Conservation (phyloP, 768 basidiomycete genomes). For the Lentinula detonsa region DNA sequence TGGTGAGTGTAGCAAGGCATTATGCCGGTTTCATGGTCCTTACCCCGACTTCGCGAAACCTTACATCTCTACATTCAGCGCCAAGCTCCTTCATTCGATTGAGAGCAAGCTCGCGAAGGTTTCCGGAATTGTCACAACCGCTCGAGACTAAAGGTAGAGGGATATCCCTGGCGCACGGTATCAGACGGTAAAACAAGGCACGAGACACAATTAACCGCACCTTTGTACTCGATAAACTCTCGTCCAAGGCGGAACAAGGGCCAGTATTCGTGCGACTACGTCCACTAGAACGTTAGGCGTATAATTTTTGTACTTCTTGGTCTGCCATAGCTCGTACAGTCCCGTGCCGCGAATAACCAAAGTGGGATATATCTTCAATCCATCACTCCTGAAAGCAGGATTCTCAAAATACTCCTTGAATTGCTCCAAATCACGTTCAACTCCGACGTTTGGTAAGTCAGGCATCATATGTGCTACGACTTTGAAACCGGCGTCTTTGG, state of each 20-base stretch:
- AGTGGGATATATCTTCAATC: constrained; percentile 97
- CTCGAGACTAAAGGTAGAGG: constrained; percentile 94
- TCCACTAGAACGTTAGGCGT: constrained; percentile 98
- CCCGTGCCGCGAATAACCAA: constrained; percentile 97
- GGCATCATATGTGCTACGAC: constrained; percentile 99
- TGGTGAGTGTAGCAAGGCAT: not conserved
- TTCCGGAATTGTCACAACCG: constrained; percentile 97
- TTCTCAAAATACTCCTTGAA: constrained; percentile 99
- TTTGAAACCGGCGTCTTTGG: constrained; percentile 99
- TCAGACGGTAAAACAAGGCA: constrained; percentile 2
- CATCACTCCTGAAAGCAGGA: constrained; percentile 94
- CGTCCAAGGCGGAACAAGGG: constrained; percentile 98
- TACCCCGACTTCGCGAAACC: constrained; percentile 97
- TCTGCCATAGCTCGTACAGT: constrained; percentile 92
- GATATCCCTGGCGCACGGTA: constrained; percentile 64
- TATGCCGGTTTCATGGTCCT: constrained; percentile 21
- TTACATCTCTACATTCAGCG: constrained; percentile 93
- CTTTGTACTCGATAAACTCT: constrained; percentile 96
- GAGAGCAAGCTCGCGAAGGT: constrained; percentile 90
- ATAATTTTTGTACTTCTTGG: constrained; percentile 98
- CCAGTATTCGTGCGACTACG: constrained; percentile 92
- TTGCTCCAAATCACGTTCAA: constrained; percentile 95
- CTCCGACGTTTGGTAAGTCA: constrained; percentile 94
- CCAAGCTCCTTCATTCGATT: constrained; percentile 99
- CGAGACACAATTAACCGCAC: constrained; percentile 26